Evolutionary conservation across 768 basidiomycete genomes (phyloP).

Genomic region (Boletus rex-veris): DNA sequence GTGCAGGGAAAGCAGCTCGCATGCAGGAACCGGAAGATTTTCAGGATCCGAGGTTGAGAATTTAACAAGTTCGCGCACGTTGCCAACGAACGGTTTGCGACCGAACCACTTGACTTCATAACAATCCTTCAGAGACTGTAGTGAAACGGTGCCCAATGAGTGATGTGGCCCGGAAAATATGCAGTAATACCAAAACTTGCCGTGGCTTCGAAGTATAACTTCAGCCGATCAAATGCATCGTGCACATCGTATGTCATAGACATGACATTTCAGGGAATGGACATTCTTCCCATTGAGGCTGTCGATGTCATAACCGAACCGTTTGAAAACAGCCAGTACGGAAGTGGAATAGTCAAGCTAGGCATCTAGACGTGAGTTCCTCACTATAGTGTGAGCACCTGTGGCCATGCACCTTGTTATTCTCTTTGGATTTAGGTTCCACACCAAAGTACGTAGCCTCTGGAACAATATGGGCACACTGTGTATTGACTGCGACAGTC

Average conservation of each 20-base stretch:
- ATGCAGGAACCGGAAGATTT: slow-evolving; percentile 8
- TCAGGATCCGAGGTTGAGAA: background rate
- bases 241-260: background rate
- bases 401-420: background rate
- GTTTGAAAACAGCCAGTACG: background rate
- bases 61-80: too few species aligned
- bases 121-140: too few species aligned
- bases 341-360: slow-evolving; percentile 5
- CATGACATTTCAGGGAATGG: slow-evolving; percentile 10
- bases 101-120: too few species aligned
- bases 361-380: background rate
- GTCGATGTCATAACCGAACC: slow-evolving; percentile 1
- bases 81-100: too few species aligned
- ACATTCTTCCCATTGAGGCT: background rate
- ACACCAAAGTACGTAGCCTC: slow-evolving; percentile 1
- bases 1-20: slow-evolving; percentile 15
- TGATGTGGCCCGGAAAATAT: too few species aligned
- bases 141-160: too few species aligned
- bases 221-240: background rate
- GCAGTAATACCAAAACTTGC: background rate
- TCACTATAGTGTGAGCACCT: background rate
- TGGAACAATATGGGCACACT: slow-evolving; percentile 5
- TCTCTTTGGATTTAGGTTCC: background rate
- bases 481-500: background rate
- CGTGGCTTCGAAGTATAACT: slow-evolving; percentile 7